Percentiles rank a stretch among this genome's conserved stretches.
phyloP scores from a whole-genome alignment of 192 early-diverging fungal genomes.

The Piromyces finnis region DNA sequence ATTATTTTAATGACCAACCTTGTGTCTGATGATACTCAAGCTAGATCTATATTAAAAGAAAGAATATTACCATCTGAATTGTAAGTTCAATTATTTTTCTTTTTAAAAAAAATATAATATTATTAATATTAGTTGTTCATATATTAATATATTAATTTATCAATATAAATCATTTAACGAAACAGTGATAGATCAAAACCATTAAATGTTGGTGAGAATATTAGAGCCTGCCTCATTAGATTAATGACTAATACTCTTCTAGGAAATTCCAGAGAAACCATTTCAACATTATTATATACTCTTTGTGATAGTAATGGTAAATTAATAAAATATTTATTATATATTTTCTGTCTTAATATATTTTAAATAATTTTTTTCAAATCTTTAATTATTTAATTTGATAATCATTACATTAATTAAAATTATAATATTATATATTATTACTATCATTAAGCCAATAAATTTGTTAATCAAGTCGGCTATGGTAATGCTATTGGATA shows the following conservation, averaged over 20 bases:
- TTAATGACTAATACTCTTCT: slow-evolving; percentile 47
- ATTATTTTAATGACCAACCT: slow-evolving; percentile 41
- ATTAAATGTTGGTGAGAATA: slow-evolving; percentile 37
- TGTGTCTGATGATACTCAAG: slow-evolving; percentile 21
- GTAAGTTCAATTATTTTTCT: slow-evolving; percentile 16
- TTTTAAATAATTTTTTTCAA: too few relatives aligned
- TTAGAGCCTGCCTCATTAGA: slow-evolving; percentile 43
- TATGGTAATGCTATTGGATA: slow-evolving; percentile 92
- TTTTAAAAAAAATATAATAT: background rate
- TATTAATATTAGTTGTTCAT: too few relatives aligned
- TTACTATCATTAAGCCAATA: too few relatives aligned
- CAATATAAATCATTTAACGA: too few relatives aligned
- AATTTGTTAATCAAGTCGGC: slow-evolving; percentile 53
- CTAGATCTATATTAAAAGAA: slow-evolving; percentile 15
- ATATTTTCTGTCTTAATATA: too few relatives aligned
- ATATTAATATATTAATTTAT: too few relatives aligned
- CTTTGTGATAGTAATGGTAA: slow-evolving; percentile 54
- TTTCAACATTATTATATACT: slow-evolving; percentile 44
- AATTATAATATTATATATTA: too few relatives aligned
- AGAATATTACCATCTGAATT: slow-evolving; percentile 44
- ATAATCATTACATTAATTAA: too few relatives aligned
- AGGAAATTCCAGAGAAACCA: slow-evolving; percentile 32
- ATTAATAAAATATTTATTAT: too few relatives aligned
- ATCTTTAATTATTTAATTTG: too few relatives aligned
- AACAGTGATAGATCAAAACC: slow-evolving; percentile 49